Base-by-base conservation (phyloP, 495 filamentous ascomycete genomes). In the Talaromyces borbonicus region DNA sequence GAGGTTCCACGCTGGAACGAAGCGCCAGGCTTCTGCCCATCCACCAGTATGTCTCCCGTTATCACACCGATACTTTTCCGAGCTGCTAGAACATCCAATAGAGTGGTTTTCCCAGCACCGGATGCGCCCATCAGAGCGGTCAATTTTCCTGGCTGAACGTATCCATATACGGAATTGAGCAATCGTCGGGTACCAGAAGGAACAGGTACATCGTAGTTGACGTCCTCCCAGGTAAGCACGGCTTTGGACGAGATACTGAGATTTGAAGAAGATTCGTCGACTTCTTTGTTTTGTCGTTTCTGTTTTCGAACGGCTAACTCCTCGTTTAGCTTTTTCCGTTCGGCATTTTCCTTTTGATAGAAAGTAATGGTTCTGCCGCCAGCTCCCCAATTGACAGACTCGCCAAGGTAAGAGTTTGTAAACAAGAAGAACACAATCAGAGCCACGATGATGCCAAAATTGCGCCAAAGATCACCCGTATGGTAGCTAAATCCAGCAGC, bases 41-140 rank as follows among this genome's bases (percentile, higher is more conserved):
- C 85, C 4, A 93, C 80, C 1, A 89, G 54, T 25, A 87, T 79
- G 45, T 87, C 79, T 19, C 87, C 87, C 5, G 58, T 58, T 22
- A 90, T 81, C n/a, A 87, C 81, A 37, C 87, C 87, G 46, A 88
- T 83, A 50, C 80, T 87, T 61, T 87, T 88, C 18, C 87, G 67
- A 2, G 74, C 65, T 0, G 87, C 87, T 5, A 93, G 62, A 1
- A 89, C 84, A 57, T 93, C 85, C 19, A 93, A 58, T 2, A 92
- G 61, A 0, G 87, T 92, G 0, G 87, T 93, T 56, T 93, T 93
- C 5, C 87, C 87, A 9, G 87, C 87, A n/a, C 87, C 87, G 1
- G 82, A 87, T 8, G 82, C 83, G 6, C 87, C 87, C 85, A 90
- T 89, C 9, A 92, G 62, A 9, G 86, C 87, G 1, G 85, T 90